Evolutionary conservation across 176 grass and related monocot genomes (phyloP).

Genomic region (Zoysia pacifica): DNA sequence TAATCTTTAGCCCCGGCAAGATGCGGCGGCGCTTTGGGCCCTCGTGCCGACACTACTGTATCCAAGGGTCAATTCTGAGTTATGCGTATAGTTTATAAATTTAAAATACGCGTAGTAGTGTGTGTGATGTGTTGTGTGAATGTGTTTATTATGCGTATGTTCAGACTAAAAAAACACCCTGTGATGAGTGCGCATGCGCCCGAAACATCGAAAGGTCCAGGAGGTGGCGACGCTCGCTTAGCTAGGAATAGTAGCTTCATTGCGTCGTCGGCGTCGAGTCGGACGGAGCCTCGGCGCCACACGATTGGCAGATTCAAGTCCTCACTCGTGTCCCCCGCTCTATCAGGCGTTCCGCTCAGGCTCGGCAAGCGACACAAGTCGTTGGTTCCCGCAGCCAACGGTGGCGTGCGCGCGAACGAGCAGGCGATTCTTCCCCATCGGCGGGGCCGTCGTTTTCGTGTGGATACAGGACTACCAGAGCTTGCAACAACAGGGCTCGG

Average conservation of each 20-base stretch:
- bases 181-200: constrained; percentile 35
- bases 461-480: too few species aligned
- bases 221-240: background rate
- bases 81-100: too few species aligned
- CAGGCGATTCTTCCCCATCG: background rate
- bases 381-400: background rate
- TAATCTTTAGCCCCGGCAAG: background rate
- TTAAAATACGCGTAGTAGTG: too few species aligned
- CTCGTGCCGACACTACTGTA: constrained; percentile 33
- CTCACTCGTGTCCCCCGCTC: background rate
- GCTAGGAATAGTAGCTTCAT: background rate
- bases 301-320: too few species aligned
- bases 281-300: background rate
- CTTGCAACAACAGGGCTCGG: too few species aligned
- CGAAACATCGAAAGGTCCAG: constrained; percentile 18
- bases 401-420: background rate
- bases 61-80: constrained; percentile 39
- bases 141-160: too few species aligned
- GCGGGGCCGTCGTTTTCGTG: background rate
- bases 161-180: too few species aligned
- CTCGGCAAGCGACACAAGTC: background rate
- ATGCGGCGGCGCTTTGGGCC: background rate
- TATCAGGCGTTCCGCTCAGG: background rate
- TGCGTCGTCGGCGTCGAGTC: constrained; percentile 10
- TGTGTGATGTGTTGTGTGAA: too few species aligned